Evolutionary conservation across 2,329 filamentous ascomycete genomes (phyloP).

Genomic region (Rhinocladiella mackenziei): DNA sequence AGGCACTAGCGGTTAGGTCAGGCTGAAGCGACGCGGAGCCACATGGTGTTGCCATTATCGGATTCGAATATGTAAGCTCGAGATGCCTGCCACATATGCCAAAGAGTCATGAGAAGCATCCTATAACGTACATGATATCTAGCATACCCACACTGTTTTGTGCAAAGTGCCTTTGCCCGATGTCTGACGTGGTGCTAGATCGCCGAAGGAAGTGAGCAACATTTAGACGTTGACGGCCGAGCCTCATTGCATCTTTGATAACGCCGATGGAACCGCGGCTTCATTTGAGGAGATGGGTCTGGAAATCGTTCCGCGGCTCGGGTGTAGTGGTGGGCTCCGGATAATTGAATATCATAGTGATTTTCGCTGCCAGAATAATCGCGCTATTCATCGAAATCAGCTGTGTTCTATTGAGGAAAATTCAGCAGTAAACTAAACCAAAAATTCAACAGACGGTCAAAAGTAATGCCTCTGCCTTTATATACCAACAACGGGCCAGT

Average conservation of each 20-base stretch:
- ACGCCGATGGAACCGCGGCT: neutral
- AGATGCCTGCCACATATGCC: too few species aligned
- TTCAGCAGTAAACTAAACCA: neutral
- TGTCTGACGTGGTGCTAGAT: neutral
- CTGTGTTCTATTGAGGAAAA: neutral
- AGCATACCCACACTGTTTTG: too few species aligned
- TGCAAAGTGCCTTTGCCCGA: too few species aligned
- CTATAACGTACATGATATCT: too few species aligned
- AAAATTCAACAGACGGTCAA: too few species aligned
- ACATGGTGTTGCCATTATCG: neutral
- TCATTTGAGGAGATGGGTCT: neutral
- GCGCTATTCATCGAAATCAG: neutral
- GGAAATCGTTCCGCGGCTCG: neutral
- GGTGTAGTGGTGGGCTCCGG: too few species aligned
- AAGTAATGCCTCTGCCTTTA: slow-evolving; percentile 2
- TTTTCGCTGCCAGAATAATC: too few species aligned
- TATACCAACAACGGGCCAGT: slow-evolving; percentile 9
- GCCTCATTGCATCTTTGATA: neutral
- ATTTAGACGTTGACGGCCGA: too few species aligned
- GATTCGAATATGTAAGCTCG: neutral
- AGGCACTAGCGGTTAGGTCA: neutral
- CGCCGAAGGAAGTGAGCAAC: too few species aligned
- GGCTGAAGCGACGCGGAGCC: neutral
- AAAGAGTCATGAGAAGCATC: too few species aligned
- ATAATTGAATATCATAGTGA: too few species aligned